phyloP scores from a whole-genome alignment of 805 yeast genomes.

The Candida oleophila region DNA sequence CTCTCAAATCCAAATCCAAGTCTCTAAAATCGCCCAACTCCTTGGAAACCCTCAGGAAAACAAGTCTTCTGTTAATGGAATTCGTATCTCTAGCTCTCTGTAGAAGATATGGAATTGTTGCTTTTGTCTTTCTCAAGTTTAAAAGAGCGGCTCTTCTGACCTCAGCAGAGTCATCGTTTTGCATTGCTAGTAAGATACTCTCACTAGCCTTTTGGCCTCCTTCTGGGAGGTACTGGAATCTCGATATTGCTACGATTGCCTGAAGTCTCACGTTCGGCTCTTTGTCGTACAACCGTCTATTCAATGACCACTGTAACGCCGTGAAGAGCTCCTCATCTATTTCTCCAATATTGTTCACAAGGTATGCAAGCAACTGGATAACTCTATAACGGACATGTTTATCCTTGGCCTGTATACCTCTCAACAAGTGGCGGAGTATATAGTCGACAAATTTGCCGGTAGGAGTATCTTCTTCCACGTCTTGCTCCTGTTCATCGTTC shows the following conservation, averaged over 20 bases:
- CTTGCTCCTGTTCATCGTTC: constrained; percentile 19
- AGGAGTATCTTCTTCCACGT: constrained; percentile 37
- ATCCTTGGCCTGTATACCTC: constrained; percentile 77
- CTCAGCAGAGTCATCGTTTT: constrained; percentile 82
- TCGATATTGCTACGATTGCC: constrained; percentile 75
- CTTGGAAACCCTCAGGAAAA: constrained; percentile 67
- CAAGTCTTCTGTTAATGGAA: constrained; percentile 65
- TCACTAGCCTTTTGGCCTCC: constrained; percentile 20
- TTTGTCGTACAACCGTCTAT: constrained; percentile 66
- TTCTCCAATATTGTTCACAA: constrained; percentile 71
- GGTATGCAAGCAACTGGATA: constrained; percentile 69
- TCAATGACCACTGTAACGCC: constrained; percentile 57
- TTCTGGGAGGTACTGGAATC: constrained; percentile 58
- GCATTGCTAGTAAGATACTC: constrained; percentile 46
- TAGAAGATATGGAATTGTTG: constrained; percentile 57
- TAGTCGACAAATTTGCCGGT: constrained; percentile 56
- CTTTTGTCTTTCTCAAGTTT: constrained; percentile 56
- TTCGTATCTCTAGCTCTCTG: constrained; percentile 84
- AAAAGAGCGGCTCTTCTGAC: constrained; percentile 82
- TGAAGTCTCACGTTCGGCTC: constrained; percentile 80
- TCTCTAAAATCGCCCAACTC: constrained; percentile 60
- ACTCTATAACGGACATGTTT: constrained; percentile 77
- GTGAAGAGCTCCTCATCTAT: constrained; percentile 72
- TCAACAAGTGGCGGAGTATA: constrained; percentile 64
- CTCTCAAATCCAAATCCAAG: constrained; percentile 56